A percentile compares a stretch with the other conserved stretches of the same genome.
phyloP scores from a whole-genome alignment of 2,329 filamentous ascomycete species.

The Botryosphaeria dothidea region DNA sequence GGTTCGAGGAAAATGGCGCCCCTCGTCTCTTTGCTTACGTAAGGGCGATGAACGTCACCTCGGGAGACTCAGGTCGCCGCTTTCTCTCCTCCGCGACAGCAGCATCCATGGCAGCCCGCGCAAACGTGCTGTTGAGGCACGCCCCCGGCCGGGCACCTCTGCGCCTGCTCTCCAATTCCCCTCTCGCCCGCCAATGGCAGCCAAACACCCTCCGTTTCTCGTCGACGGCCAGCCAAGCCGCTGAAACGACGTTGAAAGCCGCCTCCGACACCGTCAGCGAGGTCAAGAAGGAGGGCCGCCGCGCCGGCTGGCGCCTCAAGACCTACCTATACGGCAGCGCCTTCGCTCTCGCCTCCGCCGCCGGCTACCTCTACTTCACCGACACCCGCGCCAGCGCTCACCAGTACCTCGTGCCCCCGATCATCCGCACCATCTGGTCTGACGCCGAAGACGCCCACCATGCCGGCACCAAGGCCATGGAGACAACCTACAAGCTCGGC shows the following conservation, averaged over 20 bases:
- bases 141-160: not conserved
- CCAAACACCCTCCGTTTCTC: not conserved
- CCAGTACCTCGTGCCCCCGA: slow-evolving; percentile 56
- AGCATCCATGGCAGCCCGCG: slow-evolving; percentile 14
- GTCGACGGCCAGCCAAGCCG: slow-evolving; percentile 2
- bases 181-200: slow-evolving; percentile 10
- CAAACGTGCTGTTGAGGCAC: slow-evolving; percentile 10
- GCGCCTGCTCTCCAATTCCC: not conserved
- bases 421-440: slow-evolving; percentile 65
- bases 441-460: slow-evolving; percentile 95
- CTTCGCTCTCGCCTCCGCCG: slow-evolving; percentile 48
- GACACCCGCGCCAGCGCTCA: slow-evolving; percentile 57
- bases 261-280: slow-evolving; percentile 27
- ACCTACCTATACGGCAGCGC: slow-evolving; percentile 57
- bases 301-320: slow-evolving; percentile 46
- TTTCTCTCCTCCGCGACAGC: not conserved
- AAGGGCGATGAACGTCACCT: not conserved
- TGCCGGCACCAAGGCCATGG: slow-evolving; percentile 69
- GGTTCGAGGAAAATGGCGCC: no score
- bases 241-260: slow-evolving; percentile 8
- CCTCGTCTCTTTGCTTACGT: no score
- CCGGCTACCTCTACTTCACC: slow-evolving; percentile 54
- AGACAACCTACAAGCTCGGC: slow-evolving; percentile 70
- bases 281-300: slow-evolving; percentile 31
- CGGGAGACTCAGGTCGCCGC: not conserved